Base-by-base conservation (phyloP, 2,329 filamentous ascomycete species). In the Colletotrichum trifolii region DNA sequence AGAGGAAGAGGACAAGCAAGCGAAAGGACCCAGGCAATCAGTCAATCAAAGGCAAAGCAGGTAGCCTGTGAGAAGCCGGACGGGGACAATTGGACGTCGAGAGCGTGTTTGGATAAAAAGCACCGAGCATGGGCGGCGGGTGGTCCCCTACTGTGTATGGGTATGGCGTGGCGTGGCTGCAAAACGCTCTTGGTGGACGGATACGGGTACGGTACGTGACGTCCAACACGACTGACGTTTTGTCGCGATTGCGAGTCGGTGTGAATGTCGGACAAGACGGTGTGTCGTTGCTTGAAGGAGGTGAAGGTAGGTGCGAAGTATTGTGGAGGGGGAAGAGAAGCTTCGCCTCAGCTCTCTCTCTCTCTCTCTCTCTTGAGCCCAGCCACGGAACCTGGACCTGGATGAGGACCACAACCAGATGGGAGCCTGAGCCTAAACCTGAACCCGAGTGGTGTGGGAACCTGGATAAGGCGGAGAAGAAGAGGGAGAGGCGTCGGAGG, bases 61-160 rank as follows among this genome's bases (percentile, higher is more conserved):
- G 47, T 34, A 66, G 60, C 64, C 64, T 66, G 64, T 66, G 59
- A 58, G 54, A 66, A 58, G 54, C 54, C 60, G 43, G 58, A 65
- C 50, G 62, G 45, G 39, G 38, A 58, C 60, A 59, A 59, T 59
- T 45, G 60, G 63, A 58, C 48, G 38, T 57, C 42, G 12, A 48
- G 25, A 25, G 52, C 25, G 64, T 64, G 60, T 66, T 66, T 54
- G 54, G 64, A 66, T 33, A 60, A 64, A 64, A 58, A 43, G 43
- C 43, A 11, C 43, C 17, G 25, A 11, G 64, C 53, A 66, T 64
- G 63, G 63, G 63, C 47, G 47, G 47, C 47, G 47, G 47, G 57
- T 47, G 55, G 56, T 61, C 49, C 49, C 46, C 17, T 25, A 25
- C 25, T 25, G 25, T 5, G 25, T 4, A 25, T 13, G 35, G 36